These are phyloP conservation scores for Zhuliangozyma parablackwelliae DNA, from an alignment of 1,139 yeast species.

Conservation along the genomic window DNA sequence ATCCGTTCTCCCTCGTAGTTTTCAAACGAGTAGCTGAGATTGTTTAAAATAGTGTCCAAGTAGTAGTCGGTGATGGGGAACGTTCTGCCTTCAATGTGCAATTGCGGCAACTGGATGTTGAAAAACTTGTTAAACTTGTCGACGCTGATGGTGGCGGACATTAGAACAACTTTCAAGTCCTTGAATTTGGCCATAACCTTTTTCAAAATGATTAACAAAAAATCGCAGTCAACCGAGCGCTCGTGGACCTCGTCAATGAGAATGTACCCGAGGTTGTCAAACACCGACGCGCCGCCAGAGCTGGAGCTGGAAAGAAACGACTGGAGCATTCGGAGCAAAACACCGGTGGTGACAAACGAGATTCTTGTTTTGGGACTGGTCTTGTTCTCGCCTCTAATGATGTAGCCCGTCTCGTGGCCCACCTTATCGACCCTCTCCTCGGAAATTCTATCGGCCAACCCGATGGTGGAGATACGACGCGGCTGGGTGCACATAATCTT, in stretches of 20 bases:
- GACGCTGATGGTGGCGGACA: conserved; percentile 92
- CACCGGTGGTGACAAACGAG: conserved; percentile 90
- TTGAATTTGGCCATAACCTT: conserved; percentile 44
- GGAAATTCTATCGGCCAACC: conserved; percentile 88
- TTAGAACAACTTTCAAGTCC: conserved; percentile 65
- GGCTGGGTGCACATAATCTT: conserved; percentile 91
- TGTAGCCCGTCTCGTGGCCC: conserved; percentile 83
- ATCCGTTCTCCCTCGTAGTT: conserved; percentile 40
- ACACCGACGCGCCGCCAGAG: conserved; percentile 12
- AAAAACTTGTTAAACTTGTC: conserved; percentile 67
- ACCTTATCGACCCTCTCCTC: conserved; percentile 67
- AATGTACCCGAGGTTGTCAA: conserved; percentile 61
- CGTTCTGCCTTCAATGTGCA: conserved; percentile 89
- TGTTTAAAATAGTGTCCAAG: conserved; percentile 58
- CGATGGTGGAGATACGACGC: conserved; percentile 90
- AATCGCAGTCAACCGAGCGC: conserved; percentile 86
- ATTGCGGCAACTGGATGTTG: conserved; percentile 40
- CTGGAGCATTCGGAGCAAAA: conserved; percentile 80
- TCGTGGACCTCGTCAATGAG: conserved; percentile 96
- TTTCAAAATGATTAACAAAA: conserved; percentile 73
- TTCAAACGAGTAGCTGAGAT: conserved; percentile 50
- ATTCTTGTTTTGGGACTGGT: conserved; percentile 60
- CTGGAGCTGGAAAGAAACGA: conserved; percentile 19
- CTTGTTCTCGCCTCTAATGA: conserved; percentile 85
- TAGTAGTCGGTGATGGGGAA: conserved; percentile 81